phyloP scores from a whole-genome alignment of 2,329 filamentous ascomycete species.

The Coniochaeta sp. region DNA sequence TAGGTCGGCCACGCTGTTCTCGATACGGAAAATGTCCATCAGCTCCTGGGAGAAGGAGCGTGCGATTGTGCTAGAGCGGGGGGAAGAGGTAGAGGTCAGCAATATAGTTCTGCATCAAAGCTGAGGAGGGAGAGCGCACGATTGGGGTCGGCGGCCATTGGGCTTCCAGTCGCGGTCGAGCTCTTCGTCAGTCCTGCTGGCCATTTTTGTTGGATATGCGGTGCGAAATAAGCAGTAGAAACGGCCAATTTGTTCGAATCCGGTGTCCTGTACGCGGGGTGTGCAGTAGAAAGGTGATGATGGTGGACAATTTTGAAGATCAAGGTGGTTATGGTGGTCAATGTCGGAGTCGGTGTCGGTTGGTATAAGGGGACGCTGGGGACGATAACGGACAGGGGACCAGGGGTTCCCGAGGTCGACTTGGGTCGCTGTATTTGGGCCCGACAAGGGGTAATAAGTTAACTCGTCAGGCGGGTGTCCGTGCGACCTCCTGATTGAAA shows the following conservation, averaged over 20 bases:
- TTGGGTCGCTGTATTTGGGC: background rate
- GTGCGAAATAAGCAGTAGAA: background rate
- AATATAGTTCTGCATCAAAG: slow-evolving; percentile 35
- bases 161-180: slow-evolving; percentile 76
- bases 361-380: background rate
- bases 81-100: background rate
- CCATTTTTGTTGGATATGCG: slow-evolving; percentile 7
- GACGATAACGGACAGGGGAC: background rate
- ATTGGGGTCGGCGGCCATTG: slow-evolving; percentile 70
- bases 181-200: slow-evolving; percentile 53
- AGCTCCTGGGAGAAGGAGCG: slow-evolving; percentile 80
- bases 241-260: background rate
- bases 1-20: slow-evolving; percentile 47
- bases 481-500: background rate
- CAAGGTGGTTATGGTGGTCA: background rate
- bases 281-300: background rate
- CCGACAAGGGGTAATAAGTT: background rate
- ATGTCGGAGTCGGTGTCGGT: background rate
- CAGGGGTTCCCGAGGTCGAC: too few relatives aligned
- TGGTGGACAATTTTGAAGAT: background rate
- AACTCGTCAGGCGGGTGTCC: background rate
- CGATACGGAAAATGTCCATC: slow-evolving; percentile 83
- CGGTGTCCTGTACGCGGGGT: background rate
- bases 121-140: slow-evolving; percentile 58
- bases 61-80: slow-evolving; percentile 64